A percentile compares a stretch with the other conserved stretches of the same genome.
phyloP scores from a whole-genome alignment of 1,284 basidiomycete genomes.

The Acaromyces ingoldii region DNA sequence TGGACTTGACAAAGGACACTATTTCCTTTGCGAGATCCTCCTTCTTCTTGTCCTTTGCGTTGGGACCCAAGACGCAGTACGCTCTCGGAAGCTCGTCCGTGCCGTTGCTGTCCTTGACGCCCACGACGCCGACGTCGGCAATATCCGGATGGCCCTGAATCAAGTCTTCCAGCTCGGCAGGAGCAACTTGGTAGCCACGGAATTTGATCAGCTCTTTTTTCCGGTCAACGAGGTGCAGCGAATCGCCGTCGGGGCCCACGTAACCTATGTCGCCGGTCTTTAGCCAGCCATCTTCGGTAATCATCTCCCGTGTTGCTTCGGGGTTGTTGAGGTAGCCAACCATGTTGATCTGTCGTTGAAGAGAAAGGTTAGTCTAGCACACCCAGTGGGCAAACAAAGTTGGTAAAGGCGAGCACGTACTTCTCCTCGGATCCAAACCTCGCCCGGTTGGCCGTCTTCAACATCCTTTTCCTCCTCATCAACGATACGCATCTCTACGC shows the following conservation, averaged over 20 bases:
- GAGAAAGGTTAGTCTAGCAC: too few relatives aligned
- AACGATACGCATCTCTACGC: neutral
- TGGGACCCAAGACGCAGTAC: neutral
- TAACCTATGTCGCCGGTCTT: constrained; percentile 41
- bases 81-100: constrained; percentile 11
- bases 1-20: constrained; percentile 16
- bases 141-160: constrained; percentile 12
- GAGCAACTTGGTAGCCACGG: constrained; percentile 40
- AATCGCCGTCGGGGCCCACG: constrained; percentile 20
- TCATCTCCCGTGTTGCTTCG: constrained; percentile 59
- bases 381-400: too few relatives aligned
- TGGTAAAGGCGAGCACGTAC: too few relatives aligned
- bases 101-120: constrained; percentile 22
- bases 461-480: neutral
- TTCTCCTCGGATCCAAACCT: constrained; percentile 25
- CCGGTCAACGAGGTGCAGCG: constrained; percentile 40
- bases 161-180: constrained; percentile 19
- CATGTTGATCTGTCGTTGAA: too few relatives aligned
- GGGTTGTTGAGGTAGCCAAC: constrained; percentile 26
- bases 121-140: constrained; percentile 35
- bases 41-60: neutral
- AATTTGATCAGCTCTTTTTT: constrained; percentile 46
- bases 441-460: constrained; percentile 22
- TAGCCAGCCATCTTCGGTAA: constrained; percentile 55
- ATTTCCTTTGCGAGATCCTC: constrained; percentile 10